Evolutionary conservation across 768 basidiomycete genomes (phyloP).

Genomic region (Fistulinella prunicolor): DNA sequence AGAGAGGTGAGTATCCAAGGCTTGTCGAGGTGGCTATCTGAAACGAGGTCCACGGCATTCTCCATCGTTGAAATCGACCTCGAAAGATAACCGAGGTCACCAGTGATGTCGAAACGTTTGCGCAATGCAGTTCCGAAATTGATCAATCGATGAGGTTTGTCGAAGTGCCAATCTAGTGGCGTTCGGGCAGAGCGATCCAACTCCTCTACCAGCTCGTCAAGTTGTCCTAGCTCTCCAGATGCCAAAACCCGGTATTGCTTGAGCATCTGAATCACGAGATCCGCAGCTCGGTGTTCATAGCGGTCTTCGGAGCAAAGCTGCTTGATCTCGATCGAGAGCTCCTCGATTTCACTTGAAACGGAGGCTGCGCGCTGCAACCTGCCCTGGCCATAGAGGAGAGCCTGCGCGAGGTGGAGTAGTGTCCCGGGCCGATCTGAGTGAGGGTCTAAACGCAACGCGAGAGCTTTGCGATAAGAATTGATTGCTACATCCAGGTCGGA

Average conservation of each 20-base stretch:
- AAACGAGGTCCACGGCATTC: not conserved
- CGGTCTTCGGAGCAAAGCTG: not conserved
- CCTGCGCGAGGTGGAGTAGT: not conserved
- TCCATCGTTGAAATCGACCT: not conserved
- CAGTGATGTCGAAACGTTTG: not conserved
- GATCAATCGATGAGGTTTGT: not conserved
- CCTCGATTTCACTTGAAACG: not conserved
- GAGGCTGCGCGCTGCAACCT: not conserved
- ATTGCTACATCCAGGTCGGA: not conserved
- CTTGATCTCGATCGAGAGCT: not conserved
- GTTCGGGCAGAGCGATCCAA: not conserved
- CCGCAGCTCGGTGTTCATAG: not conserved
- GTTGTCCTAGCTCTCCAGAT: not conserved
- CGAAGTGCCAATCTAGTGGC: not conserved
- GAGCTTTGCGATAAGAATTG: not conserved
- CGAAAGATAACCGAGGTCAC: not conserved
- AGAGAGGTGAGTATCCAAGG: not conserved
- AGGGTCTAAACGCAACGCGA: not conserved
- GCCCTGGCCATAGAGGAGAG: not conserved
- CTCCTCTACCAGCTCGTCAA: not conserved
- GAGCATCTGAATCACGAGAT: not conserved
- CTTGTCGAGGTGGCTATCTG: not conserved
- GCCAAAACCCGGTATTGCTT: not conserved
- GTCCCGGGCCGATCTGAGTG: not conserved
- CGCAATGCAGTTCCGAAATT: not conserved